Evolutionary conservation across 148 eudicot genomes (phyloP).

Genomic region (Vaccinium myrtillus): DNA sequence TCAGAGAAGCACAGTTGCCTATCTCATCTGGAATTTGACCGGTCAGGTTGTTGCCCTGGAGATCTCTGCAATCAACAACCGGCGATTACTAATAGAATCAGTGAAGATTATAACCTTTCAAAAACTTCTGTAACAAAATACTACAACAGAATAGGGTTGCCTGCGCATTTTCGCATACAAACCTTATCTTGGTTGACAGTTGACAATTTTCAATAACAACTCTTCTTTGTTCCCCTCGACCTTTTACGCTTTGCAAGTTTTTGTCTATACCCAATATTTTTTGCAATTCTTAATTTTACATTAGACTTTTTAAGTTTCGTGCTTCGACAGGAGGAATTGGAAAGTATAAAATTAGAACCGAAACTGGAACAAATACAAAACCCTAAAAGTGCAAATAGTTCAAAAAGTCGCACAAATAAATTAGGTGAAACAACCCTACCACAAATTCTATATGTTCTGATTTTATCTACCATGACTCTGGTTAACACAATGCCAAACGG

Average conservation of each 20-base stretch:
- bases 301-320: no score
- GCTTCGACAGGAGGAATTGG: no score
- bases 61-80: slow-evolving; percentile 40
- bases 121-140: neutral
- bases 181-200: neutral
- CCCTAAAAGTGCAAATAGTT: no score
- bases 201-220: neutral
- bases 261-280: no score
- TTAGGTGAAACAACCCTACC: neutral
- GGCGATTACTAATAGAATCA: neutral
- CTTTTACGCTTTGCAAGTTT: no score
- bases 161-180: neutral
- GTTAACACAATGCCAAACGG: neutral
- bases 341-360: no score
- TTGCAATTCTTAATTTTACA: no score
- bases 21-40: slow-evolving; percentile 80
- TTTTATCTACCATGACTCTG: neutral
- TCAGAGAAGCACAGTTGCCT: slow-evolving; percentile 51
- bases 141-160: neutral
- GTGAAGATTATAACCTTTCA: neutral
- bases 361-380: no score
- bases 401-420: no score
- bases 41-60: slow-evolving; percentile 62
- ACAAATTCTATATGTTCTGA: neutral
- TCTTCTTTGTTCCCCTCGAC: no score